Conservation (phyloP, 768 basidiomycete species). For the Artomyces pyxidatus region DNA sequence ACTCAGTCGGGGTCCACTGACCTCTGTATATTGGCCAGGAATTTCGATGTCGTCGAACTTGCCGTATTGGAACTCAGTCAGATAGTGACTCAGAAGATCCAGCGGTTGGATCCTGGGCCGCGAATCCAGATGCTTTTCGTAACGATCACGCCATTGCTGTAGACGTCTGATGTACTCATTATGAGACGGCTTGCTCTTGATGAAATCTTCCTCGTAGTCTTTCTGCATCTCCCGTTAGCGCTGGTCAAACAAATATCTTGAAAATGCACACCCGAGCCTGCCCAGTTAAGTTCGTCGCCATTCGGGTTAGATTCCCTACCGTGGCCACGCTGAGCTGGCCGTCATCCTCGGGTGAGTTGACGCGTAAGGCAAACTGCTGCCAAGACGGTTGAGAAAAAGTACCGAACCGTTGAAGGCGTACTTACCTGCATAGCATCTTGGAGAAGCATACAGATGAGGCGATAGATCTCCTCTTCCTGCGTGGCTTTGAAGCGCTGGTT, state of each 20-base stretch:
- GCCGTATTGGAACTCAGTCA: conserved; percentile 95
- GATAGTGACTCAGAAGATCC: conserved; percentile 82
- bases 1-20: conserved; percentile 22
- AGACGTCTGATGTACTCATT: conserved; percentile 84
- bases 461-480: conserved; percentile 90
- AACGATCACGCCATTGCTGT: conserved; percentile 90
- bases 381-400: not conserved
- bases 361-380: conserved; percentile 65
- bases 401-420: not conserved
- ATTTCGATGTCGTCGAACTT: conserved; percentile 98
- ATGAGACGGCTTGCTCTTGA: conserved; percentile 67
- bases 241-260: not conserved
- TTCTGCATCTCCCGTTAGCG: conserved; percentile 37
- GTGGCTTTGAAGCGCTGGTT: conserved; percentile 80
- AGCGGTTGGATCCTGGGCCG: conserved; percentile 79
- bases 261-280: conserved; percentile 44
- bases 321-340: conserved; percentile 51
- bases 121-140: conserved; percentile 76
- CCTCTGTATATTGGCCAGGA: conserved; percentile 98
- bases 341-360: conserved; percentile 60
- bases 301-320: conserved; percentile 45
- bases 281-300: conserved; percentile 51
- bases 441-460: conserved; percentile 79
- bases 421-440: conserved; percentile 80
- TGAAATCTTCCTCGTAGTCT: conserved; percentile 88